phyloP scores from a whole-genome alignment of 345 rosid genomes.

The Salix suchowensis region DNA sequence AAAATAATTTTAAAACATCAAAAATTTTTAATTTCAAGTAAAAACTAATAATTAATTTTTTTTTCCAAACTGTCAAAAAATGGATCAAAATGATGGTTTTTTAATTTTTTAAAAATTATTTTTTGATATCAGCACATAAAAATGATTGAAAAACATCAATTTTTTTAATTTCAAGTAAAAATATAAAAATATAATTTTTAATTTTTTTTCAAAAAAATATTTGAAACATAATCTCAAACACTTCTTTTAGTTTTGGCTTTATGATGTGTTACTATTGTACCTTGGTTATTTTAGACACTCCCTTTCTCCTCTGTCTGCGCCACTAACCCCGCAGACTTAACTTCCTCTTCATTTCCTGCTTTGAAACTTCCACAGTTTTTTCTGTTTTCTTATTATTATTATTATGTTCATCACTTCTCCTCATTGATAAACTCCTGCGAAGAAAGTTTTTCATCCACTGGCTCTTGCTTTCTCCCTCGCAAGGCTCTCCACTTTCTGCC shows the following conservation, averaged over 20 bases:
- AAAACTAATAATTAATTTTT: too few relatives aligned
- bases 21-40: too few relatives aligned
- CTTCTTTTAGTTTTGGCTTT: slow-evolving; percentile 12
- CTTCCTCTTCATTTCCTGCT: slow-evolving; percentile 21
- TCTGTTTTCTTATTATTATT: slow-evolving; percentile 1
- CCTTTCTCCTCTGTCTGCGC: slow-evolving; percentile 19
- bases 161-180: too few relatives aligned
- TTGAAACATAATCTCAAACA: too few relatives aligned
- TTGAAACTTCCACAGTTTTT: slow-evolving; percentile 11
- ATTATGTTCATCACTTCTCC: slow-evolving; percentile 13
- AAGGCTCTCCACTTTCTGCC: neutral
- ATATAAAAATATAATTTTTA: too few relatives aligned
- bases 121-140: too few relatives aligned
- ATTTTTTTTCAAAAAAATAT: too few relatives aligned
- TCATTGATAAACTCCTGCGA: slow-evolving; percentile 12
- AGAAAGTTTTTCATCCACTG: slow-evolving; percentile 26
- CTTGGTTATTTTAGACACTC: slow-evolving; percentile 18
- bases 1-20: too few relatives aligned
- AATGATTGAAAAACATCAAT: too few relatives aligned
- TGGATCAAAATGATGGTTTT: too few relatives aligned
- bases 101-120: too few relatives aligned
- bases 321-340: slow-evolving; percentile 10
- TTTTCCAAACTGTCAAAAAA: too few relatives aligned
- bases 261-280: slow-evolving; percentile 13
- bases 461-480: slow-evolving; percentile 17